phyloP scores from a whole-genome alignment of 1,284 basidiomycete genomes.

The Trichosporon ovoides region DNA sequence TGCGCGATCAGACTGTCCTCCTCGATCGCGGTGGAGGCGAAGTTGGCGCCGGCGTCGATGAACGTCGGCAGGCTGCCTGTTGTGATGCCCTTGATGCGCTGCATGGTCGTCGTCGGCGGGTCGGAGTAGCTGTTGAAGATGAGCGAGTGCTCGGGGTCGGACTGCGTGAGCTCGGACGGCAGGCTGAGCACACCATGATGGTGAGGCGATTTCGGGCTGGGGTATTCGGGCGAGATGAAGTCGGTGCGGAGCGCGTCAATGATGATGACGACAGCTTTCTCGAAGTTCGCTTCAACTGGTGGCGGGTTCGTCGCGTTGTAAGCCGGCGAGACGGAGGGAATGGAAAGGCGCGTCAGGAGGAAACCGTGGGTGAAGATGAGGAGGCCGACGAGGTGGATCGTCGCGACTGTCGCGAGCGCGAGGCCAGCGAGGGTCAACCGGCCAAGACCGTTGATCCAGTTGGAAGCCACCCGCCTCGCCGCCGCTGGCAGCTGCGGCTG shows the following conservation, averaged over 20 bases:
- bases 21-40: conserved; percentile 73
- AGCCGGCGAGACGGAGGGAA: conserved; percentile 55
- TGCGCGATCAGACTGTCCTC: conserved; percentile 78
- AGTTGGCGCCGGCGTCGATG: conserved; percentile 86
- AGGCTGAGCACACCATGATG: conserved; percentile 79
- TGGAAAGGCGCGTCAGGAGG: conserved; percentile 72
- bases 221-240: conserved; percentile 68
- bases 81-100: conserved; percentile 90
- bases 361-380: conserved; percentile 81
- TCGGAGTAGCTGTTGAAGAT: conserved; percentile 86
- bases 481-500: conserved; percentile 7
- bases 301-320: conserved; percentile 48
- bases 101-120: conserved; percentile 91
- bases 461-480: conserved; percentile 15
- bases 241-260: conserved; percentile 94
- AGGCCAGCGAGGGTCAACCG: conserved; percentile 47
- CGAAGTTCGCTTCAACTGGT: conserved; percentile 61
- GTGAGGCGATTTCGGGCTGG: conserved; percentile 60
- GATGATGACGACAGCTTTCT: conserved; percentile 74
- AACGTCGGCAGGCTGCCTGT: conserved; percentile 96
- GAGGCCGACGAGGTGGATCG: conserved; percentile 51
- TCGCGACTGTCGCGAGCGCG: conserved; percentile 58
- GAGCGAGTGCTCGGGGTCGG: conserved; percentile 65
- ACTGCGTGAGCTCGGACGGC: conserved; percentile 63
- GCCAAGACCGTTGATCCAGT: conserved; percentile 33